phyloP scores from a whole-genome alignment of 2,329 filamentous ascomycete species.

The Colletotrichum sp. region DNA sequence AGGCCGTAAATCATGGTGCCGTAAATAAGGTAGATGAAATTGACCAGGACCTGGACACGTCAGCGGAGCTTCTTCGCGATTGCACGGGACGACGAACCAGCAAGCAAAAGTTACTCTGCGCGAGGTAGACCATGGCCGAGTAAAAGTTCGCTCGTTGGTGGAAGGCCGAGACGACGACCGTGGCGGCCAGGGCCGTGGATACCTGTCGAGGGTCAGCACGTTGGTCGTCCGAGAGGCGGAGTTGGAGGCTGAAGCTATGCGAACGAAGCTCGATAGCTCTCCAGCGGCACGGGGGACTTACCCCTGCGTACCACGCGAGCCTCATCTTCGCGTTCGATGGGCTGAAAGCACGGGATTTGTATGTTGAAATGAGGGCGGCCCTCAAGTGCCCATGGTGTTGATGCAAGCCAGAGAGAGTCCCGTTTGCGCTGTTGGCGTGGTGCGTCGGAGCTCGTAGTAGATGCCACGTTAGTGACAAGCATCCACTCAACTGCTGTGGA shows the following conservation, averaged over 20 bases:
- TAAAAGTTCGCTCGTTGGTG: slow-evolving; percentile 98
- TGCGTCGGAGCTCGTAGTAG: slow-evolving; percentile 25
- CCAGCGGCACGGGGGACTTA: slow-evolving; percentile 41
- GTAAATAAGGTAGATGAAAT: slow-evolving; percentile 83
- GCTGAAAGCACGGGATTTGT: slow-evolving; percentile 9
- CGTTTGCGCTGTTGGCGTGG: slow-evolving; percentile 6
- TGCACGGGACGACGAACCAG: slow-evolving; percentile 65
- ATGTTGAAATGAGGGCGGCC: slow-evolving; percentile 22
- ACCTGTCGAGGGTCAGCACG: slow-evolving; percentile 51
- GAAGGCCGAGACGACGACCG: slow-evolving; percentile 88
- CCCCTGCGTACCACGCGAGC: slow-evolving; percentile 65
- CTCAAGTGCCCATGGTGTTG: slow-evolving; percentile 41
- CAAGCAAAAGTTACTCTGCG: slow-evolving; percentile 93
- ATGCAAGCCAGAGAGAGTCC: slow-evolving; percentile 11
- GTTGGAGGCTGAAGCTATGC: neutral
- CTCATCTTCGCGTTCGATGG: slow-evolving; percentile 54
- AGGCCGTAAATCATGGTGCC: slow-evolving; percentile 84
- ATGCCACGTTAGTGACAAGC: slow-evolving; percentile 35
- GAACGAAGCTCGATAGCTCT: neutral
- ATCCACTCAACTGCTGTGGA: slow-evolving; percentile 7
- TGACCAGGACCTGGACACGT: slow-evolving; percentile 77
- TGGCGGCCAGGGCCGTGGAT: slow-evolving; percentile 83
- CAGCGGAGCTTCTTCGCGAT: neutral
- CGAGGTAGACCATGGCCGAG: slow-evolving; percentile 94
- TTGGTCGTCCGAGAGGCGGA: neutral